A percentile compares a stretch with the other conserved stretches of the same genome.
These are phyloP conservation scores for Globisporangium carolinianum DNA, from an alignment of 352 stramenopile species.

Conservation along the genomic window DNA sequence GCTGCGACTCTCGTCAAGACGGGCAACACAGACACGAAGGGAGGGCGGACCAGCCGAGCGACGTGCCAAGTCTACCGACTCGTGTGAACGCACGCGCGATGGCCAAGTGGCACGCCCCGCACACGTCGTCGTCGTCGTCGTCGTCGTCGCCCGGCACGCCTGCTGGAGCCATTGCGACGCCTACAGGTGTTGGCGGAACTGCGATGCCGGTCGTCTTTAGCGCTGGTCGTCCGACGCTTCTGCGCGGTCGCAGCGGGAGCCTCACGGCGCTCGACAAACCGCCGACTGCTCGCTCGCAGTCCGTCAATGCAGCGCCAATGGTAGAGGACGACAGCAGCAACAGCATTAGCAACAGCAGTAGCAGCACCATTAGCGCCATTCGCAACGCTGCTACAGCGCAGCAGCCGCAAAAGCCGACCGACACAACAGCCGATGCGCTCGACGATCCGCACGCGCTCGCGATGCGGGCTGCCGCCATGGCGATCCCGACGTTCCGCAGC, in stretches of 20 bases:
- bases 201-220: background rate
- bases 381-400: background rate
- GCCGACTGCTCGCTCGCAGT: background rate
- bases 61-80: too few species aligned
- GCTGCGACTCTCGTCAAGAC: too few species aligned
- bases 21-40: background rate
- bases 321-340: background rate
- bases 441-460: background rate
- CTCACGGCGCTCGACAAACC: conserved; percentile 12
- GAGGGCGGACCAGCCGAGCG: too few species aligned
- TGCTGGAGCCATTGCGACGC: background rate
- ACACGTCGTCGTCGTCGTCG: too few species aligned
- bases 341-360: background rate
- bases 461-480: background rate
- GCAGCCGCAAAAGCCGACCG: background rate
- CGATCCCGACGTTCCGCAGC: background rate
- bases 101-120: conserved; percentile 8
- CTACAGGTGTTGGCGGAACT: background rate
- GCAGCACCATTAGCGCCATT: background rate
- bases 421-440: background rate
- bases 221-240: conserved; percentile 3
- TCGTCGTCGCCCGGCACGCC: background rate
- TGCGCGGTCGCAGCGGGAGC: conserved; percentile 11
- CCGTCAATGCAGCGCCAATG: too few species aligned
- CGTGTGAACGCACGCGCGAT: background rate